These are phyloP conservation scores for Knufia fluminis DNA, from an alignment of 2,329 filamentous ascomycete species.

Conservation along the genomic window DNA sequence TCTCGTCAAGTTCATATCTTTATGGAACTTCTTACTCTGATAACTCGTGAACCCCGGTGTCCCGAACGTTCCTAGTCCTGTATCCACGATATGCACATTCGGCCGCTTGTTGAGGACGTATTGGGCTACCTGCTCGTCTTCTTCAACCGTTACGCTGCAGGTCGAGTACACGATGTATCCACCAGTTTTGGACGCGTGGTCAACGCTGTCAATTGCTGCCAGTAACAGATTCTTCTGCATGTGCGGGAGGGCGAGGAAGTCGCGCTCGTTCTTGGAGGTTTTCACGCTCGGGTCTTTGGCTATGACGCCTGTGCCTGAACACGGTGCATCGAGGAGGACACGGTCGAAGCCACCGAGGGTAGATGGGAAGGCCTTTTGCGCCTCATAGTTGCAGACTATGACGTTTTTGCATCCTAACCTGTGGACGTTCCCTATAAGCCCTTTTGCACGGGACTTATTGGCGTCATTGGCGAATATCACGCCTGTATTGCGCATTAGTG, in stretches of 20 bases:
- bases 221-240: slow-evolving; percentile 90
- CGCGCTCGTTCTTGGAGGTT: slow-evolving; percentile 93
- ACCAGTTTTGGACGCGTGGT: slow-evolving; percentile 83
- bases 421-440: slow-evolving; percentile 96
- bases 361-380: slow-evolving; percentile 74
- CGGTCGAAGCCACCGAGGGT: slow-evolving; percentile 94
- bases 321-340: slow-evolving; percentile 87
- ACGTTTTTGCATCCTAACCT: slow-evolving; percentile 88
- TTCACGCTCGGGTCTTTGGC: slow-evolving; percentile 95
- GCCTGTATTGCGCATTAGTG: slow-evolving; percentile 94
- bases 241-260: slow-evolving; percentile 89
- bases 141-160: slow-evolving; percentile 87
- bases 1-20: slow-evolving; percentile 70
- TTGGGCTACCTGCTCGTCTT: slow-evolving; percentile 87
- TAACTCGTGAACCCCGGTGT: slow-evolving; percentile 86
- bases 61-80: slow-evolving; percentile 72
- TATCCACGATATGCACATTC: slow-evolving; percentile 88
- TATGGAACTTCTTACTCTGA: slow-evolving; percentile 84
- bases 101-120: slow-evolving; percentile 86
- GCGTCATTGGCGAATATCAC: slow-evolving; percentile 94
- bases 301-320: slow-evolving; percentile 94
- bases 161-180: slow-evolving; percentile 96
- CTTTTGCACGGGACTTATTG: slow-evolving; percentile 86
- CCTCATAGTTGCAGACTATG: slow-evolving; percentile 91
- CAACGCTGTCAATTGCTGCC: slow-evolving; percentile 87